Base-by-base conservation (phyloP, 1,284 basidiomycete genomes). In the Heterobasidion occidentale region DNA sequence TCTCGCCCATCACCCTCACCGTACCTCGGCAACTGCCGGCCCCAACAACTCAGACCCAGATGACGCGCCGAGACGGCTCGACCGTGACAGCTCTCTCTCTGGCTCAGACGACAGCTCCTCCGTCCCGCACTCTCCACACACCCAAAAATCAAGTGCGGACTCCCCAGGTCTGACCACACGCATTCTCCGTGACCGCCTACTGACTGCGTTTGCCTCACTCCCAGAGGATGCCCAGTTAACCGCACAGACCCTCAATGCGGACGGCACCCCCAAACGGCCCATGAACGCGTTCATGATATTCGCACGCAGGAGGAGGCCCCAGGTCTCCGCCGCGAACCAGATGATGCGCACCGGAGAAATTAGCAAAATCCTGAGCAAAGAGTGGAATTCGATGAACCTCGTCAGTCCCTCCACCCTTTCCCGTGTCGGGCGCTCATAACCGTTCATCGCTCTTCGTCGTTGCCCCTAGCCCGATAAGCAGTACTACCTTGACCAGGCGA, bases 261-360 rank as follows among this genome's bases (percentile, higher is more conserved):
- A 92, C 65, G 89, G 89, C 36, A 91, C 89, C 46, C 89, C 90
- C 27, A 90, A 90, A 67, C 82, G 89, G 11, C 89, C 89, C 46
- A 92, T 92, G 89, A 92, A 92, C 68, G 90, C 89, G 27, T 92
- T 92, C 72, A 92, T 92, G 89, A 92, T 92, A 59, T 92, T 91
- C 64, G 90, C 90, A 57, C 80, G 89, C n/a, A 78, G 83, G 56
- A 76, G 89, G 56, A 73, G 89, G 36, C 90, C 90, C 15, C 86
- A 92, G 69, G 87, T 92, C 38, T 84, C 87, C 6, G 81, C 87
- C 17, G 86, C 86, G 60, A 88, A 92, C 68, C 87, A 90, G 67
- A 81, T 87, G 54, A 86, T 92, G 86, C 83, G 89, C 47, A 92
- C 89, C 0, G 89, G 89, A 20, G 90, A 92, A 65, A 89, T 92